A percentile compares a stretch with the other conserved stretches of the same genome.
Evolutionary conservation across 2,329 filamentous ascomycete species (phyloP).

Genomic region (Cercospora sojina): DNA sequence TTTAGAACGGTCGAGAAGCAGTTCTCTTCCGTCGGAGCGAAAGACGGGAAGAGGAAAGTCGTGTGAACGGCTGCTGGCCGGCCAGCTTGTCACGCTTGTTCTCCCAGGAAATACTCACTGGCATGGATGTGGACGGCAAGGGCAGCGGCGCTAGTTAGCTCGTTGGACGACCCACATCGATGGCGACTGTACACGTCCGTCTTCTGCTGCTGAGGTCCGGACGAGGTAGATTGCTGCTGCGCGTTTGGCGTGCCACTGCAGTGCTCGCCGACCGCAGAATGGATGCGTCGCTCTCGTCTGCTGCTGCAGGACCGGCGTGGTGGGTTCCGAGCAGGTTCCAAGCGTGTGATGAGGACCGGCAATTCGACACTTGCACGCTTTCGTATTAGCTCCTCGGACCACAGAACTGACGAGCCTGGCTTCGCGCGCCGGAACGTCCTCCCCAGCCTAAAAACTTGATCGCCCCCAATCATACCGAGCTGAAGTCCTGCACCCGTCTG

Average conservation of each 20-base stretch:
- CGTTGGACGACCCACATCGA: no score
- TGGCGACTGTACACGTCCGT: not conserved
- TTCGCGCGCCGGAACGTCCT: no score
- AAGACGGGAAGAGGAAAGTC: not conserved
- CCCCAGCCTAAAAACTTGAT: no score
- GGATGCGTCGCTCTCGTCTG: not conserved
- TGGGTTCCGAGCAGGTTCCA: not conserved
- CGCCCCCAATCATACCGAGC: not conserved
- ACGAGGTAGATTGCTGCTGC: constrained; percentile 14
- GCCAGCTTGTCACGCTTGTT: not conserved
- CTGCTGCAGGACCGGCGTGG: not conserved
- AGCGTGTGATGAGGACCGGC: no score
- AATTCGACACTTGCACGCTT: no score
- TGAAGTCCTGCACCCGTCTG: not conserved
- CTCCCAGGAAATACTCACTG: not conserved
- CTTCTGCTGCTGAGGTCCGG: not conserved
- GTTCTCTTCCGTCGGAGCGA: not conserved
- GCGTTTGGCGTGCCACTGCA: not conserved
- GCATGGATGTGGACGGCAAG: not conserved
- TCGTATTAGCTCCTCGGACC: no score
- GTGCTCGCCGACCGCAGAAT: no score
- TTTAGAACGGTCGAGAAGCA: not conserved
- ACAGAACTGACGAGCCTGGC: no score
- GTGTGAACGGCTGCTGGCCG: not conserved
- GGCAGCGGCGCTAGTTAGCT: not conserved